phyloP scores from a whole-genome alignment of 2,329 filamentous ascomycete genomes.

The Ascochyta clinopodiicola region DNA sequence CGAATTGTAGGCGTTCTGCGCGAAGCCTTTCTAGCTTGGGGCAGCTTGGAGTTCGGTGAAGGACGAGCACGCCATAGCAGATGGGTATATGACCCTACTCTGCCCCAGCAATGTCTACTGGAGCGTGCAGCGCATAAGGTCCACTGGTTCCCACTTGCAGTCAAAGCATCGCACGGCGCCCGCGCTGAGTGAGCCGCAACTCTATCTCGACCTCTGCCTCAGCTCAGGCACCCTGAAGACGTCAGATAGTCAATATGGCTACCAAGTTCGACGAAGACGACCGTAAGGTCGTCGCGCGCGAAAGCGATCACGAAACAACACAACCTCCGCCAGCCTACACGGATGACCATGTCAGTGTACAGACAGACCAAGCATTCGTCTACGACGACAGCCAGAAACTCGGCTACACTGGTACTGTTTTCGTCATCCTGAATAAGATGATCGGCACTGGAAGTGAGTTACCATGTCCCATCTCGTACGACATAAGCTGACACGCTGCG shows the following conservation, averaged over 20 bases:
- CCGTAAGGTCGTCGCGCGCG: conserved; percentile 27
- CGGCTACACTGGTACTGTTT: conserved; percentile 43
- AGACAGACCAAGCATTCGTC: conserved; percentile 42
- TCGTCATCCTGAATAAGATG: conserved; percentile 46
- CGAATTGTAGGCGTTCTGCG: conserved; percentile 25
- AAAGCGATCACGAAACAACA: conserved; percentile 20
- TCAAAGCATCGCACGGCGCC: neutral
- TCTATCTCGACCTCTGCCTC: neutral
- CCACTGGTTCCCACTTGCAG: conserved; percentile 4
- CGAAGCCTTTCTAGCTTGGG: neutral
- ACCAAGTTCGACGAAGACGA: conserved; percentile 28
- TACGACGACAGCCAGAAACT: conserved; percentile 44
- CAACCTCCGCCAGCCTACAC: conserved; percentile 22
- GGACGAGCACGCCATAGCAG: conserved; percentile 22
- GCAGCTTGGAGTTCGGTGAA: neutral
- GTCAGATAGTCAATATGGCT: conserved; percentile 23
- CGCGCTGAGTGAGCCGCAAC: neutral
- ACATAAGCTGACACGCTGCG: conserved; percentile 6
- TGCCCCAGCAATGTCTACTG: neutral
- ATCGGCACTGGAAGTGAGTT: conserved; percentile 37
- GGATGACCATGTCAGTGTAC: conserved; percentile 33
- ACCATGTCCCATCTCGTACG: neutral
- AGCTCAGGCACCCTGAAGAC: neutral
- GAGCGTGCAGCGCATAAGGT: conserved; percentile 19
- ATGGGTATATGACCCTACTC: conserved; percentile 25